Base-by-base conservation (phyloP, 73 alveolate genomes). In the Uronychia binucleata region DNA sequence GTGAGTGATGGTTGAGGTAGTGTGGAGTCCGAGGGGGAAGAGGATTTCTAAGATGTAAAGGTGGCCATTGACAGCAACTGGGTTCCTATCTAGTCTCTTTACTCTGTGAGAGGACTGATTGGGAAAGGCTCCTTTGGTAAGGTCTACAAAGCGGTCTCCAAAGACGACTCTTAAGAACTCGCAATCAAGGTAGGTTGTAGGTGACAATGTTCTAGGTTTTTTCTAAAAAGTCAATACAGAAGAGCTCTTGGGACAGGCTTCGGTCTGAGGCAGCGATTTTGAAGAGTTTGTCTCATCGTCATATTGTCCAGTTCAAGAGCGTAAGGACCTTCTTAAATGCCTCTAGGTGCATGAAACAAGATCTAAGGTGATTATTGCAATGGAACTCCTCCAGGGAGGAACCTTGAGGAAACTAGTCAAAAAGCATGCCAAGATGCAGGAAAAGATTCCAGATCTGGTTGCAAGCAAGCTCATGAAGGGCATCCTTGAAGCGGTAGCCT, bases 401-500 rank as follows among this genome's bases (percentile, higher is more conserved):
- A 77, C 75, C 31, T 78, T 86, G 75, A 86, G 75, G 74, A 87
- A 86, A 74, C 75, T 86, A 77, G 83, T 34, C 83, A 81, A 86
- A 88, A 80, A 67, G 67, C 29, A 58, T 34, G 34, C n/a, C n/a
- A n/a, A n/a, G n/a, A n/a, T n/a, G n/a, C n/a, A n/a, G n/a, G n/a
- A n/a, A n/a, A 33, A 59, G 30, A 84, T 94, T 83, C 58, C 93
- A 35, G 98, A 94, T 75, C 92, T 83, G 33, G 95, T 85, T 28
- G 88, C 98, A 0, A 90, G 96, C 1, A 35, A 92, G 26, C 84
- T 95, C 34, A 93, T 95, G 94, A 90, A 92, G 82, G 75, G 92
- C 58, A 85, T 95, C 31, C 86, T 95, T 30, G 88, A 90, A 59
- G 98, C 96, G 14, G 93, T 95, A 29, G 83, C 96, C 0, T 95